A percentile compares a stretch with the other conserved stretches of the same genome.
phyloP scores from a whole-genome alignment of 1,139 yeast genomes.

The Hemisphaericaspora subhashii region DNA sequence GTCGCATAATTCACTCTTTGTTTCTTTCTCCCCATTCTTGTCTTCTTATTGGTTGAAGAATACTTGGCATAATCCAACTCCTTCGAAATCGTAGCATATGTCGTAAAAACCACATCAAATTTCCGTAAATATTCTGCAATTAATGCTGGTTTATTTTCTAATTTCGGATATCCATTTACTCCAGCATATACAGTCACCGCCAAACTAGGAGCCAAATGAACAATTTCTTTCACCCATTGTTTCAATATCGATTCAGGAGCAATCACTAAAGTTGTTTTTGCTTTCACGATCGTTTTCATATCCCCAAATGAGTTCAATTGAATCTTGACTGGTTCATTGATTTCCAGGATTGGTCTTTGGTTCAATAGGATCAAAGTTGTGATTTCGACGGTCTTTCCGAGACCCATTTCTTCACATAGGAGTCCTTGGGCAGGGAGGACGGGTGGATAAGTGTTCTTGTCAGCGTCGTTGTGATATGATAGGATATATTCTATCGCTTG shows the following conservation, averaged over 20 bases:
- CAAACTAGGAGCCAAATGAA: constrained; percentile 54
- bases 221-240: constrained; percentile 83
- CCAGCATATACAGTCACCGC: constrained; percentile 68
- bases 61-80: constrained; percentile 84
- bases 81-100: constrained; percentile 66
- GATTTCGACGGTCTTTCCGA: constrained; percentile 90
- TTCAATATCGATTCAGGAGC: constrained; percentile 80
- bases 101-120: constrained; percentile 80
- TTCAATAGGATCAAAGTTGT: constrained; percentile 64
- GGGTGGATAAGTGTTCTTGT: constrained; percentile 14
- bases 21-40: constrained; percentile 36
- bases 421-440: constrained; percentile 60
- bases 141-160: constrained; percentile 40
- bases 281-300: constrained; percentile 46
- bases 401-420: constrained; percentile 93
- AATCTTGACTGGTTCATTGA: constrained; percentile 37
- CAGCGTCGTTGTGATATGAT: constrained; percentile 18
- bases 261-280: constrained; percentile 75
- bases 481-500: constrained; percentile 29
- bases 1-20: constrained; percentile 14
- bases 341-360: constrained; percentile 47
- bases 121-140: constrained; percentile 49
- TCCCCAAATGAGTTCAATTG: constrained; percentile 36
- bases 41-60: constrained; percentile 58
- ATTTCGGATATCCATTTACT: constrained; percentile 47